A percentile compares a stretch with the other conserved stretches of the same genome.
These are phyloP conservation scores for Umbelopsis ramanniana DNA, from an alignment of 192 early-diverging fungal species.

Conservation along the genomic window DNA sequence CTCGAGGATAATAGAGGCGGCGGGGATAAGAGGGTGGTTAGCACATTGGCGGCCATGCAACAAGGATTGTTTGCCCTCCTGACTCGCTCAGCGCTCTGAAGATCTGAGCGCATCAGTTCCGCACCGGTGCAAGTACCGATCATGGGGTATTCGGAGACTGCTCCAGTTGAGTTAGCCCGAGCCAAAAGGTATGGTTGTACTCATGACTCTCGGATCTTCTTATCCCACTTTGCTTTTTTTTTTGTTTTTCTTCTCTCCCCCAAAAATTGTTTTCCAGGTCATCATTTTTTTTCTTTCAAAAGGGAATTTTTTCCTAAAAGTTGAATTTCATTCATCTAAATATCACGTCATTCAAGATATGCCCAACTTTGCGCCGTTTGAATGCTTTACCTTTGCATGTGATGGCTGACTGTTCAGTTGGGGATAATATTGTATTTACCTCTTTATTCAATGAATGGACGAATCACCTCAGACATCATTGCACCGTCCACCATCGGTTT, in stretches of 20 bases:
- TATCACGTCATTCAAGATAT: not conserved
- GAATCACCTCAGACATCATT: not conserved
- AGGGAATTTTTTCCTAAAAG: too few species aligned
- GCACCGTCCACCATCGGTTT: not conserved
- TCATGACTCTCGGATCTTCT: slow-evolving; percentile 4
- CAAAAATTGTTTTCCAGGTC: too few species aligned
- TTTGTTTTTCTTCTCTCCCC: too few species aligned
- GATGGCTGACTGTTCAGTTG: not conserved
- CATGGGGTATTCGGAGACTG: slow-evolving; percentile 1
- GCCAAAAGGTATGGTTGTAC: not conserved
- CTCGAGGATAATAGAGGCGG: not conserved
- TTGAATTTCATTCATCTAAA: not conserved
- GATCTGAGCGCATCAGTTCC: slow-evolving; percentile 9
- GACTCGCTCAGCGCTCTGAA: slow-evolving; percentile 1
- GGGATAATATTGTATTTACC: not conserved
- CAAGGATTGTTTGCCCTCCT: slow-evolving; percentile 21
- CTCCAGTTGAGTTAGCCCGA: not conserved
- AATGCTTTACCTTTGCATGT: not conserved
- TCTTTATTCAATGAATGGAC: slow-evolving; percentile 7
- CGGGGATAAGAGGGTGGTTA: not conserved
- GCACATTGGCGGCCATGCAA: slow-evolving; percentile 8
- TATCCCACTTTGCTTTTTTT: too few species aligned
- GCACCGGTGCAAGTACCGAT: not conserved
- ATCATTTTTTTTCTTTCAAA: too few species aligned
- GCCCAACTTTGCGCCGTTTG: not conserved